phyloP scores from a whole-genome alignment of 495 filamentous ascomycete genomes.

The Talaromyces wortmannii region DNA sequence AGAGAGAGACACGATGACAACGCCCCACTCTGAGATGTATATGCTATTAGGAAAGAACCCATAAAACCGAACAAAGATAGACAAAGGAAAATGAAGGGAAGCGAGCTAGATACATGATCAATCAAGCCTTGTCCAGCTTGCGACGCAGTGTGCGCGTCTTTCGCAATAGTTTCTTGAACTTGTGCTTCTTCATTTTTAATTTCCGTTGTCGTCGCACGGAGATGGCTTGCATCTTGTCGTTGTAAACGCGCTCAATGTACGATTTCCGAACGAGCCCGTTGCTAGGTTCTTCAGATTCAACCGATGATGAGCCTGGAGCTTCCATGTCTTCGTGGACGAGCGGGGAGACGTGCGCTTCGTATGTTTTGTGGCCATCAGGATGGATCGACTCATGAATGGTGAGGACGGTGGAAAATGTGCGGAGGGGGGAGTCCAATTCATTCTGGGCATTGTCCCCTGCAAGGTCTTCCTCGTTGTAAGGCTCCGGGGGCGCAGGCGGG shows the following conservation, averaged over 20 bases:
- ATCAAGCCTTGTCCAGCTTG: slow-evolving; percentile 61
- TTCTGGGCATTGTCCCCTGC: slow-evolving; percentile 18
- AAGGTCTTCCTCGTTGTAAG: slow-evolving; percentile 36
- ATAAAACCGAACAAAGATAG: background rate
- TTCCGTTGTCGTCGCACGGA: slow-evolving; percentile 84
- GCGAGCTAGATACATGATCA: background rate
- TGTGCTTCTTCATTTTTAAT: slow-evolving; percentile 99
- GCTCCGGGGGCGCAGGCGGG: slow-evolving; percentile 66
- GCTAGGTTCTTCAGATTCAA: slow-evolving; percentile 26
- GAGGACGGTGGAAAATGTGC: slow-evolving; percentile 65
- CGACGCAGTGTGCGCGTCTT: slow-evolving; percentile 83
- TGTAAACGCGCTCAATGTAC: slow-evolving; percentile 33
- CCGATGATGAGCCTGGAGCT: slow-evolving; percentile 19
- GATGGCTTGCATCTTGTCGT: slow-evolving; percentile 52
- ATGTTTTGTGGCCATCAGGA: slow-evolving; percentile 59
- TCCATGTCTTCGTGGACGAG: slow-evolving; percentile 32
- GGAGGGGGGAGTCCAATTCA: slow-evolving; percentile 19
- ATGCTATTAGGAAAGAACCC: background rate
- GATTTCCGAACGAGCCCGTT: slow-evolving; percentile 12
- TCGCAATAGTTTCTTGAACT: slow-evolving; percentile 98
- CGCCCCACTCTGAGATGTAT: background rate
- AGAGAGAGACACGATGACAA: background rate
- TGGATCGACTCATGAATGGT: slow-evolving; percentile 74
- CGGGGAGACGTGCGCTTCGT: slow-evolving; percentile 41
- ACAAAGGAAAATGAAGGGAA: background rate